Conservation (phyloP, 108 stramenopile species). For the Mediolabrus comicus region DNA sequence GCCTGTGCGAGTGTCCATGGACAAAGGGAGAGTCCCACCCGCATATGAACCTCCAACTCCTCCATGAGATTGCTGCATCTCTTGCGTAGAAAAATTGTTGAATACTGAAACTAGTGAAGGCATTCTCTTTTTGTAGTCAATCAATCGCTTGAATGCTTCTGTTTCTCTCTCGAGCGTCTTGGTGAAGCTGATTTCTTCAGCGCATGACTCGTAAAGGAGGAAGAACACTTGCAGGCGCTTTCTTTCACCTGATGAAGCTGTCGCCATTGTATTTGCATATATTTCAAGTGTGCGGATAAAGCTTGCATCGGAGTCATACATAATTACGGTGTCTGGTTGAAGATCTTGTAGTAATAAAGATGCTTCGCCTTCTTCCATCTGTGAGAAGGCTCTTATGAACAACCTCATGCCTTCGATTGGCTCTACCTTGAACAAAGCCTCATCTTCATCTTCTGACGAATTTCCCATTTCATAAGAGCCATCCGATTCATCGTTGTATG, state of each 20-base stretch:
- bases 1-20: slow-evolving; percentile 76
- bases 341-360: slow-evolving; percentile 76
- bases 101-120: slow-evolving; percentile 61
- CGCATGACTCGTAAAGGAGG: slow-evolving; percentile 89
- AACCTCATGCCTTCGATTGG: slow-evolving; percentile 49
- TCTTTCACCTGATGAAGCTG: slow-evolving; percentile 24
- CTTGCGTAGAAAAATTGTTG: slow-evolving; percentile 66
- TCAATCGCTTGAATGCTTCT: slow-evolving; percentile 90
- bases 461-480: slow-evolving; percentile 11
- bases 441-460: slow-evolving; percentile 47
- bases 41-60: slow-evolving; percentile 66
- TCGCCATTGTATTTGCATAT: slow-evolving; percentile 50
- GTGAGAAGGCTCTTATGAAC: slow-evolving; percentile 62
- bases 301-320: slow-evolving; percentile 88
- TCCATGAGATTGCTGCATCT: slow-evolving; percentile 83
- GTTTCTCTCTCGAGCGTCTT: slow-evolving; percentile 88
- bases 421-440: slow-evolving; percentile 36
- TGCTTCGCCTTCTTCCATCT: slow-evolving; percentile 63
- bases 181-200: slow-evolving; percentile 93
- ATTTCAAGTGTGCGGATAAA: slow-evolving; percentile 91
- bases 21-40: slow-evolving; percentile 68
- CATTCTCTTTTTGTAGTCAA: slow-evolving; percentile 93
- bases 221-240: slow-evolving; percentile 83
- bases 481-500: slow-evolving; percentile 10
- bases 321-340: slow-evolving; percentile 77